These are phyloP conservation scores for Talaromyces nanjingensis DNA, from an alignment of 495 filamentous ascomycete species.

Conservation along the genomic window DNA sequence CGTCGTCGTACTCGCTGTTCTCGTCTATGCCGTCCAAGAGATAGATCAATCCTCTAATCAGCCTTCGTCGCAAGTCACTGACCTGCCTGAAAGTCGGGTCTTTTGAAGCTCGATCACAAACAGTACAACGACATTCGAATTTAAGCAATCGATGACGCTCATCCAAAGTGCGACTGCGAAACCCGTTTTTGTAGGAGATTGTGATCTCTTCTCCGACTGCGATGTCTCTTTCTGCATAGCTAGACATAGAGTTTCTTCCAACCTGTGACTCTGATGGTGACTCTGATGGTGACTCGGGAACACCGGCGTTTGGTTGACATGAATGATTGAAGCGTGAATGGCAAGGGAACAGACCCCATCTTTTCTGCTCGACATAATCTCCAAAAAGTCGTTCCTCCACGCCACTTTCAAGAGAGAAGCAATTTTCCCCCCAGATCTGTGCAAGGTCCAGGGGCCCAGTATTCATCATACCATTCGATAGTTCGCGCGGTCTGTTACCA, in stretches of 20 bases:
- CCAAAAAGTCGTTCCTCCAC: background rate
- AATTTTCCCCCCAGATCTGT: background rate
- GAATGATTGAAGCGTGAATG: slow-evolving; percentile 19
- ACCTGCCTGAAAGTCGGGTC: background rate
- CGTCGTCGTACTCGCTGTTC: background rate
- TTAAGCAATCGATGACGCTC: background rate
- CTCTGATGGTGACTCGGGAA: background rate
- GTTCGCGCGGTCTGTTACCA: background rate
- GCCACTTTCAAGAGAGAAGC: background rate
- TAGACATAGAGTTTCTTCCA: background rate
- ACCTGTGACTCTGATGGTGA: background rate
- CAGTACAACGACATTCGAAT: slow-evolving; percentile 3
- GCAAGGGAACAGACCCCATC: slow-evolving; percentile 10
- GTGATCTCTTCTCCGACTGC: slow-evolving; percentile 14
- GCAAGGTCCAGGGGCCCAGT: background rate
- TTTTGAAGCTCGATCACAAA: background rate
- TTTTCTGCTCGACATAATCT: background rate
- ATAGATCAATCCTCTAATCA: slow-evolving; percentile 3
- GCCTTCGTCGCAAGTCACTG: slow-evolving; percentile 2
- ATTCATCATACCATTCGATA: background rate
- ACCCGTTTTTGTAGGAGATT: slow-evolving; percentile 5
- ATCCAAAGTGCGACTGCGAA: background rate
- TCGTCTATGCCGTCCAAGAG: background rate
- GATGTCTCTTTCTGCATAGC: slow-evolving; percentile 13
- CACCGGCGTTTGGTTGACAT: slow-evolving; percentile 12